Evolutionary conservation across 352 stramenopile genomes (phyloP), one percentile per base, ranked within the genome.

Genomic region (Phytophthora ohioensis): DNA sequence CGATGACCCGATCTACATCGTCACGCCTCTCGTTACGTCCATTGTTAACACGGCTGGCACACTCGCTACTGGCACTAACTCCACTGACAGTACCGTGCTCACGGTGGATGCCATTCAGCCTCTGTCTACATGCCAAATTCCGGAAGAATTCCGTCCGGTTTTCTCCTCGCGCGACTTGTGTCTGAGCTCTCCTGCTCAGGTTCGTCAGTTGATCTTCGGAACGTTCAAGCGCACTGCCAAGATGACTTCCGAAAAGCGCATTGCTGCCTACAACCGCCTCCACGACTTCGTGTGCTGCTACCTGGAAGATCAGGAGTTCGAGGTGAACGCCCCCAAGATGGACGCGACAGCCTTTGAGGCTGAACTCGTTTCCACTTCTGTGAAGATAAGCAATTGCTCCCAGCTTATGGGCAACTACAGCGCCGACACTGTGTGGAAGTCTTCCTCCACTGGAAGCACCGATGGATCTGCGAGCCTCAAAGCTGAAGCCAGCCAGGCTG

Each of bases 1-100:
- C 39, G 59, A 67, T 38, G 46, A 67, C 58, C 58, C 59, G 30
- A 67, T 66, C 58, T 66, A 65, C 57, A 65, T 66, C 39, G 48
- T 60, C 12, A 67, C 59, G 1, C 60, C 60, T 0, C 60, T 67
- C 12, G 51, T 60, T n/a, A 67, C 59, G 38, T 67, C 59, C n/a
- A 67, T 67, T 31, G 60, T 68, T 12, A 63, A 69, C 51, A 69
- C 61, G 32, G 51, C 61, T 15, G 60, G 41, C 34, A 41, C 45
- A 0, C 12, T 67, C 10, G 60, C 49, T 6, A 17, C 17, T 8
- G 61, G 60, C 1, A 35, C 21, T 11, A 69, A 63, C 52, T 63
- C 9, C 35, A 53, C 30, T 34, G 36, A 58, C n/a, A 38, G 38
- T 13, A 58, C 30, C 3, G 34, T 47, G 5, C 7, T 69, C 10